These are phyloP conservation scores for Diaporthe amygdali DNA, from an alignment of 2,329 filamentous ascomycete species.

Conservation along the genomic window DNA sequence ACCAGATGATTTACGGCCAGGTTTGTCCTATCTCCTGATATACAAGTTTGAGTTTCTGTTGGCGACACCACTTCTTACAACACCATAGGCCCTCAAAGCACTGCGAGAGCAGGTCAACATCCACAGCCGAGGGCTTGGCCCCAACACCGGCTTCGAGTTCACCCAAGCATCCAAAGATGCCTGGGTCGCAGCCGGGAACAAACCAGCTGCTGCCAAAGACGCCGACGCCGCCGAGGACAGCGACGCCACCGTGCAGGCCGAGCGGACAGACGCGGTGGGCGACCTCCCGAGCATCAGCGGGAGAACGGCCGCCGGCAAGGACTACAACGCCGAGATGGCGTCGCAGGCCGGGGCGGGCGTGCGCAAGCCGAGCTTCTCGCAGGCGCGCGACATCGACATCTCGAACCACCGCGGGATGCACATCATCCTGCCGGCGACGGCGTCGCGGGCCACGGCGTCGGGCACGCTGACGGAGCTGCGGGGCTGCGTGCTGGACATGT, in stretches of 20 bases:
- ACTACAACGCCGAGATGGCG: slow-evolving; percentile 65
- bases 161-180: slow-evolving; percentile 45
- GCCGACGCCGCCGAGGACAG: slow-evolving; percentile 22
- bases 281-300: slow-evolving; percentile 40
- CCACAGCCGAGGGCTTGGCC: slow-evolving; percentile 69
- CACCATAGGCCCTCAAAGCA: slow-evolving; percentile 72
- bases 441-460: slow-evolving; percentile 73
- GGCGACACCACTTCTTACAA: not conserved
- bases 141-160: slow-evolving; percentile 83
- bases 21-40: slow-evolving; percentile 46
- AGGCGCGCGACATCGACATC: slow-evolving; percentile 67
- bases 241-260: slow-evolving; percentile 2
- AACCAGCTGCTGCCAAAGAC: slow-evolving; percentile 24
- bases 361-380: slow-evolving; percentile 68
- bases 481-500: slow-evolving; percentile 81
- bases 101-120: slow-evolving; percentile 80
- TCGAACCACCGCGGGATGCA: slow-evolving; percentile 71
- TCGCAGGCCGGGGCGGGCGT: slow-evolving; percentile 44
- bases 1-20: slow-evolving; percentile 84
- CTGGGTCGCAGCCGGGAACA: slow-evolving; percentile 25
- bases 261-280: slow-evolving; percentile 40
- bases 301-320: slow-evolving; percentile 35
- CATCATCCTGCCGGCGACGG: slow-evolving; percentile 77
- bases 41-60: too few relatives aligned
- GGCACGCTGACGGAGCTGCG: slow-evolving; percentile 74